These are phyloP conservation scores for Penicillium sp. DNA, from an alignment of 2,329 filamentous ascomycete species.

Conservation along the genomic window DNA sequence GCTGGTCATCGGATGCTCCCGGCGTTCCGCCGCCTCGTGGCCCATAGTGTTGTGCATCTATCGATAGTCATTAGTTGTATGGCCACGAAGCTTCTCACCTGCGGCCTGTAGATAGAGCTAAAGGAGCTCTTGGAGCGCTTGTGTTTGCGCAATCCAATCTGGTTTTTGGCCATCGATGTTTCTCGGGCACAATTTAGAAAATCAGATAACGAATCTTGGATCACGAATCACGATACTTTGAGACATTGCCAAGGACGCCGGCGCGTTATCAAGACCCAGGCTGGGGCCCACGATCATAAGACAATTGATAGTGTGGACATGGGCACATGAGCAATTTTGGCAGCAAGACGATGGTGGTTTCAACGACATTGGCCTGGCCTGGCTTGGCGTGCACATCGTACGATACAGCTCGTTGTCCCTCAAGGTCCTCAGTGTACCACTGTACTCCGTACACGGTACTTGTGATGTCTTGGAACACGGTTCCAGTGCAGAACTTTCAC, in stretches of 20 bases:
- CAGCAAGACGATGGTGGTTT: not conserved
- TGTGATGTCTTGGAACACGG: not conserved
- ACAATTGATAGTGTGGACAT: not conserved
- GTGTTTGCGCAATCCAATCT: not conserved
- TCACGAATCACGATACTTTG: too few species aligned
- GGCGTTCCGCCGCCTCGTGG: not conserved
- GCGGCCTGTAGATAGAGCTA: not conserved
- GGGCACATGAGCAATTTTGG: not conserved
- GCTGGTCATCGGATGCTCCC: not conserved
- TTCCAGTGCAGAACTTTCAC: not conserved
- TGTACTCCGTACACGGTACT: too few species aligned
- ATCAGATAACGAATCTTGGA: too few species aligned
- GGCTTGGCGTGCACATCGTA: not conserved
- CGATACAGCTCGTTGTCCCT: not conserved
- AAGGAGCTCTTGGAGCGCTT: not conserved
- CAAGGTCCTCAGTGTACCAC: not conserved
- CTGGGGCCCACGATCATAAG: not conserved
- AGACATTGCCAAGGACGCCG: too few species aligned
- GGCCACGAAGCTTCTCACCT: not conserved
- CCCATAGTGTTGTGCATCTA: too few species aligned
- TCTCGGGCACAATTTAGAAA: too few species aligned
- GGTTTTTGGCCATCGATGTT: not conserved
- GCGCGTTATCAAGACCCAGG: not conserved
- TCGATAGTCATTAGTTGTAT: not conserved
- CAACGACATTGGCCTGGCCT: not conserved